A percentile compares a stretch with the other conserved stretches of the same genome.
phyloP scores from a whole-genome alignment of 768 basidiomycete genomes.

The Punctularia strigosozonata region DNA sequence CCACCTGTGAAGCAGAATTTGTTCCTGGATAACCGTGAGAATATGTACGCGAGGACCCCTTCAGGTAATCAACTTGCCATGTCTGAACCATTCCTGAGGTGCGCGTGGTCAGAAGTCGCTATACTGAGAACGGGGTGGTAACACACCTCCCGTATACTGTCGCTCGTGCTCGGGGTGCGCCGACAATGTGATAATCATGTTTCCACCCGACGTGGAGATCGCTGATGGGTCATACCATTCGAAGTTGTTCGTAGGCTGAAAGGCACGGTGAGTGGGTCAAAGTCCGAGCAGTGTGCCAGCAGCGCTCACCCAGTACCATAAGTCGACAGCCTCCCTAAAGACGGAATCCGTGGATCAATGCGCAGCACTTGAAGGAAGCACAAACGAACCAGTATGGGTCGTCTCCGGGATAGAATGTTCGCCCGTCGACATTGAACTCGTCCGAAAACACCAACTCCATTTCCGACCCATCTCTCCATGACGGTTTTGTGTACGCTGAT shows the following conservation, averaged over 20 bases:
- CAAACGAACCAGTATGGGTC: slow-evolving; percentile 92
- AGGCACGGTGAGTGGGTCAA: not conserved
- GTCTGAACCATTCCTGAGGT: no score
- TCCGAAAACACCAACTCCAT: slow-evolving; percentile 77
- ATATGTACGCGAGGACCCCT: no score
- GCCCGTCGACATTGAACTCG: slow-evolving; percentile 73
- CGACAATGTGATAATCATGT: slow-evolving; percentile 63
- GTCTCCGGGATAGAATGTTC: slow-evolving; percentile 74
- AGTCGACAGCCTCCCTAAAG: slow-evolving; percentile 4
- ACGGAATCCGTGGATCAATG: no score
- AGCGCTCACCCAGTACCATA: slow-evolving; percentile 2
- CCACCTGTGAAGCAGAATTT: slow-evolving; percentile 95
- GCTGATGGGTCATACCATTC: slow-evolving; percentile 88
- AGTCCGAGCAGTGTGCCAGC: not conserved
- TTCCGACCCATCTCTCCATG: slow-evolving; percentile 40
- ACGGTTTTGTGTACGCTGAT: slow-evolving; percentile 37
- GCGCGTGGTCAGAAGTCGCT: no score
- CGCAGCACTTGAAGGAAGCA: slow-evolving; percentile 72
- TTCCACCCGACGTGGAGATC: slow-evolving; percentile 61
- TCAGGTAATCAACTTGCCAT: no score
- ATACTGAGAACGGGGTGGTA: not conserved
- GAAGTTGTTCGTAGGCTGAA: slow-evolving; percentile 48
- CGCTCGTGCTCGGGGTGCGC: slow-evolving; percentile 58
- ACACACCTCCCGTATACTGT: slow-evolving; percentile 50
- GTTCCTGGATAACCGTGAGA: no score